phyloP scores from a whole-genome alignment of 2,329 filamentous ascomycete genomes.

The Kalmusia sp. region DNA sequence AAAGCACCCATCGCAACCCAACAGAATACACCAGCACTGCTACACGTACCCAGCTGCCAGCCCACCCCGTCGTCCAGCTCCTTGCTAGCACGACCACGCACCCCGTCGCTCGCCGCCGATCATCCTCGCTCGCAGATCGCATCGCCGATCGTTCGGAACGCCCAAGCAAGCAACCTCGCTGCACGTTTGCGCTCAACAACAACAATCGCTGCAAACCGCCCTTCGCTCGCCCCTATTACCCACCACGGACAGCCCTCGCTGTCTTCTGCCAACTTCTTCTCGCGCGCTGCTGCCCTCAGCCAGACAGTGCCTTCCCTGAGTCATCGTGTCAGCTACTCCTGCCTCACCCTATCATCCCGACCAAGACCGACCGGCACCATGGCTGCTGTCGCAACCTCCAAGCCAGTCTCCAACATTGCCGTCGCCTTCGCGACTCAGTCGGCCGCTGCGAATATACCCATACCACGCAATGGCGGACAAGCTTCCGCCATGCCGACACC shows the following conservation, averaged over 20 bases:
- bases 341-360: slow-evolving; percentile 13
- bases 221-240: slow-evolving; percentile 20
- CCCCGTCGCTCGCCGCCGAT: slow-evolving; percentile 20
- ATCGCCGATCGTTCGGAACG: slow-evolving; percentile 41
- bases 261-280: slow-evolving; percentile 20
- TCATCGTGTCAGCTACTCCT: slow-evolving; percentile 37
- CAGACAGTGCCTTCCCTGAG: slow-evolving; percentile 36
- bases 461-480: slow-evolving; percentile 37
- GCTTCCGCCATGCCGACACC: slow-evolving; percentile 73
- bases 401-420: slow-evolving; percentile 51
- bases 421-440: slow-evolving; percentile 46
- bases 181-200: slow-evolving; percentile 36
- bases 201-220: slow-evolving; percentile 25
- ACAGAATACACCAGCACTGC: not conserved
- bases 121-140: slow-evolving; percentile 38
- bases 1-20: slow-evolving; percentile 7
- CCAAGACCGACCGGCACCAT: slow-evolving; percentile 31
- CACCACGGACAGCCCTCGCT: slow-evolving; percentile 26
- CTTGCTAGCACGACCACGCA: slow-evolving; percentile 13
- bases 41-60: not conserved
- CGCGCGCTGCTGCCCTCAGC: slow-evolving; percentile 21
- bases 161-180: slow-evolving; percentile 33
- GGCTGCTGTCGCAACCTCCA: slow-evolving; percentile 42
- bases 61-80: not conserved
- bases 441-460: slow-evolving; percentile 34